Percentiles rank a stretch among this genome's conserved stretches.
Evolutionary conservation across 106 monocot genomes (phyloP).

Genomic region (Acorus calamus): DNA sequence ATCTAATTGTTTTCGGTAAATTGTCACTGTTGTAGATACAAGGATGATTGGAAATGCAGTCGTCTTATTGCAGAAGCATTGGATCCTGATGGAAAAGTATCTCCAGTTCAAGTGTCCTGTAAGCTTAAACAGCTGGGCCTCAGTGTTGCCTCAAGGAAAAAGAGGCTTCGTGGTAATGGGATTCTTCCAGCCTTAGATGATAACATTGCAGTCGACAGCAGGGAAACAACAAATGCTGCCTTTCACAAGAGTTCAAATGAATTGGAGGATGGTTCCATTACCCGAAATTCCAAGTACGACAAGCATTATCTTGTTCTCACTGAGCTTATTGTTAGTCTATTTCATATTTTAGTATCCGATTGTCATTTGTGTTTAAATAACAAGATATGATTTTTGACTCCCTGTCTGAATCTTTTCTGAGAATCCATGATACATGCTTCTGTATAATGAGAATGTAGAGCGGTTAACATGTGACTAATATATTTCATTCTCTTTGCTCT

Average conservation of each 20-base stretch:
- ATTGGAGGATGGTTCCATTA: slow-evolving; percentile 2
- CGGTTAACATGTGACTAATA: background rate
- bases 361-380: too few relatives aligned
- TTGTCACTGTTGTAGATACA: slow-evolving; percentile 36
- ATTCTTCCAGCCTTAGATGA: slow-evolving; percentile 11
- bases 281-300: background rate
- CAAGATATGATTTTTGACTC: slow-evolving; percentile 8
- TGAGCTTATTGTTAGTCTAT: too few relatives aligned
- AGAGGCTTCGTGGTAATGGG: background rate
- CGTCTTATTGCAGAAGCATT: slow-evolving; percentile 59
- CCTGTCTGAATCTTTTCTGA: slow-evolving; percentile 1
- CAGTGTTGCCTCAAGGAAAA: slow-evolving; percentile 29
- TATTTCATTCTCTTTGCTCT: slow-evolving; percentile 3
- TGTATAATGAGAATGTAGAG: background rate
- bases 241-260: slow-evolving; percentile 1
- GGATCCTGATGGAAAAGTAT: slow-evolving; percentile 51
- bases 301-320: too few relatives aligned
- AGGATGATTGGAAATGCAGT: slow-evolving; percentile 47
- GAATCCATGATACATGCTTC: background rate
- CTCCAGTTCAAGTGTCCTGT: slow-evolving; percentile 46
- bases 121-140: slow-evolving; percentile 66
- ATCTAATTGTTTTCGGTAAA: background rate
- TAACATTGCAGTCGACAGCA: background rate
- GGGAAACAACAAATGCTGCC: background rate
- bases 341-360: too few relatives aligned